Evolutionary conservation across 2,329 filamentous ascomycete genomes (phyloP).

Genomic region (Graphilbum ipis-grandicollis): DNA sequence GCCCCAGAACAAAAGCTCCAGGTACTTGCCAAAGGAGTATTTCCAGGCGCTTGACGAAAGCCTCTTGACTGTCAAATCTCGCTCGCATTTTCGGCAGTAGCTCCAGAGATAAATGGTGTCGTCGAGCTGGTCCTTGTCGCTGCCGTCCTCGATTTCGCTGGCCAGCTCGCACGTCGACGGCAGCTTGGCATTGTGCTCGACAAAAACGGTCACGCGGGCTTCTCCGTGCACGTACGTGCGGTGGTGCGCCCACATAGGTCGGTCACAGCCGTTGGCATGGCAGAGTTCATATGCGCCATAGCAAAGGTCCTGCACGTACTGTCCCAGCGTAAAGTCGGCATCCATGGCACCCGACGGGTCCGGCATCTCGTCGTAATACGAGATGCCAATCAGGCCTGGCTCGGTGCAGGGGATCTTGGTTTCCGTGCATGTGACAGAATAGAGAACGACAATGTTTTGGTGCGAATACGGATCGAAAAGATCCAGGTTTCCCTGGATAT

Average conservation of each 20-base stretch:
- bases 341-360: conserved; percentile 44
- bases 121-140: conserved; percentile 27
- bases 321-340: conserved; percentile 82
- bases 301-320: conserved; percentile 87
- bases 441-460: conserved; percentile 88
- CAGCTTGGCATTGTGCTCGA: conserved; percentile 41
- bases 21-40: conserved; percentile 95
- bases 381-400: conserved; percentile 75
- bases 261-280: conserved; percentile 68
- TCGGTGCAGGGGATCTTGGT: conserved; percentile 89
- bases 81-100: conserved; percentile 78
- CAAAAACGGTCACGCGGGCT: conserved; percentile 79
- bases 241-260: conserved; percentile 81
- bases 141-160: background rate
- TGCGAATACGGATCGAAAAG: conserved; percentile 91
- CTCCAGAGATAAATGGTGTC: conserved; percentile 91
- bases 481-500: conserved; percentile 72
- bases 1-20: conserved; percentile 96
- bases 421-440: conserved; percentile 82
- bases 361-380: conserved; percentile 85
- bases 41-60: conserved; percentile 96
- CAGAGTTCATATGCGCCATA: conserved; percentile 61
- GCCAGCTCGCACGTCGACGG: conserved; percentile 46
- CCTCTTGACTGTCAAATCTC: conserved; percentile 71
- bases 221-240: conserved; percentile 94